Percentiles rank a stretch among this genome's conserved stretches.
These are phyloP conservation scores for Bryum argenteum DNA, from an alignment of 225 moss, liverwort and hornwort species.

Conservation along the genomic window DNA sequence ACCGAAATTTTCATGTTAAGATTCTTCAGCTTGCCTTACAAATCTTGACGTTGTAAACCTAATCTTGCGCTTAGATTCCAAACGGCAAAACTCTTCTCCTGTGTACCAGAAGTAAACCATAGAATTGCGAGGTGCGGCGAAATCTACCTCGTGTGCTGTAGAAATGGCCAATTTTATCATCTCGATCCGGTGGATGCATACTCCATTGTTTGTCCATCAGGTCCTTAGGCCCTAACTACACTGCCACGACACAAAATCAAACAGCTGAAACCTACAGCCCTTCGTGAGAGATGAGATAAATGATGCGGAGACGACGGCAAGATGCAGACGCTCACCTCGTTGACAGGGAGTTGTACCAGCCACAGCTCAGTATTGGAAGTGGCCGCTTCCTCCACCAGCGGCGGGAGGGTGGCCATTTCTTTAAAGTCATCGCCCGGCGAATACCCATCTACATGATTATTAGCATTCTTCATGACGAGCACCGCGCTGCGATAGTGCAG, in stretches of 20 bases:
- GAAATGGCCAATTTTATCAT: conserved; percentile 56
- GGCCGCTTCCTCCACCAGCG: conserved; percentile 51
- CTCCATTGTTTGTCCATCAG: conserved; percentile 65
- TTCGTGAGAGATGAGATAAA: background rate
- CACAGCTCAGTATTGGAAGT: conserved; percentile 52
- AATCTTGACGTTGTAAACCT: background rate
- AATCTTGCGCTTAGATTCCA: conserved; percentile 3
- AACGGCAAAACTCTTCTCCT: background rate
- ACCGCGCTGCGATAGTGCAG: background rate
- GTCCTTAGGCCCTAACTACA: conserved; percentile 61
- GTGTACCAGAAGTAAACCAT: background rate
- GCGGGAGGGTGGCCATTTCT: conserved; percentile 27
- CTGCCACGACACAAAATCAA: conserved; percentile 19
- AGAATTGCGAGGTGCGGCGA: background rate
- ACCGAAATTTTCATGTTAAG: too few species aligned
- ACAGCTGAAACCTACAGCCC: background rate
- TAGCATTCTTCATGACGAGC: conserved; percentile 29
- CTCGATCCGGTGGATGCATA: conserved; percentile 32
- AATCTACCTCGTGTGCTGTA: conserved; percentile 56
- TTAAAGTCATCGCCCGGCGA: conserved; percentile 41
- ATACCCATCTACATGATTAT: conserved; percentile 16
- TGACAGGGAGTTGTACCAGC: conserved; percentile 58
- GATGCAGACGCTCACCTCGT: conserved; percentile 36
- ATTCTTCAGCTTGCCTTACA: too few species aligned
- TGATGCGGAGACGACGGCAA: background rate